Percentiles rank a stretch among this genome's conserved stretches.
phyloP scores from a whole-genome alignment of 495 filamentous ascomycete genomes.

The Bombardia bombarda region DNA sequence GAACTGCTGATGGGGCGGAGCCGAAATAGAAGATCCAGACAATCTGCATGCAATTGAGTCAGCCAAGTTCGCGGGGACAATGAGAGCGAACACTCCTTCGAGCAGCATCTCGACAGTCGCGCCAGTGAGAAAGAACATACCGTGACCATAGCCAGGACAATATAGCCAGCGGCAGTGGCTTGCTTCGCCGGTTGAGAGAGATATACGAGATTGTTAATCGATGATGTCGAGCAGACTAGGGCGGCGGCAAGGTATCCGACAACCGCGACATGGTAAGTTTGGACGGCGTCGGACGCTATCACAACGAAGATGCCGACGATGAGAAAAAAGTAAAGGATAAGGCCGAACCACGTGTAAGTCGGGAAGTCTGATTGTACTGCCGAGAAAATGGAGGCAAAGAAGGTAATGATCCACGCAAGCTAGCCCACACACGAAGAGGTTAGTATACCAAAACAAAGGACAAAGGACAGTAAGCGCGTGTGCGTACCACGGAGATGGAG shows the following conservation, averaged over 20 bases:
- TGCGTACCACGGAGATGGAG: conserved; percentile 80
- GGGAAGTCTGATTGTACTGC: conserved; percentile 54
- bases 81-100: too few relatives aligned
- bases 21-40: conserved; percentile 99
- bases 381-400: conserved; percentile 76
- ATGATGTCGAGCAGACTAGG: conserved; percentile 74
- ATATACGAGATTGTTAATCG: conserved; percentile 77
- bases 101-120: not conserved
- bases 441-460: too few relatives aligned
- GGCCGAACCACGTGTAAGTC: conserved; percentile 83
- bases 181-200: conserved; percentile 59
- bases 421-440: too few relatives aligned
- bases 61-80: too few relatives aligned
- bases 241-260: conserved; percentile 79
- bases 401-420: conserved; percentile 92
- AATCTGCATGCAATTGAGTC: conserved; percentile 48
- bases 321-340: conserved; percentile 75
- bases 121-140: conserved; percentile 42
- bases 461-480: too few relatives aligned
- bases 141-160: conserved; percentile 89
- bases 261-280: conserved; percentile 87
- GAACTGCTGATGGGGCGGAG: conserved; percentile 78
- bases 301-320: conserved; percentile 74
- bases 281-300: conserved; percentile 69
- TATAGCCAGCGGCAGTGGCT: conserved; percentile 86